These are phyloP conservation scores for Solanum aculeatissimum DNA, from an alignment of 305 asterid genomes.

Conservation along the genomic window DNA sequence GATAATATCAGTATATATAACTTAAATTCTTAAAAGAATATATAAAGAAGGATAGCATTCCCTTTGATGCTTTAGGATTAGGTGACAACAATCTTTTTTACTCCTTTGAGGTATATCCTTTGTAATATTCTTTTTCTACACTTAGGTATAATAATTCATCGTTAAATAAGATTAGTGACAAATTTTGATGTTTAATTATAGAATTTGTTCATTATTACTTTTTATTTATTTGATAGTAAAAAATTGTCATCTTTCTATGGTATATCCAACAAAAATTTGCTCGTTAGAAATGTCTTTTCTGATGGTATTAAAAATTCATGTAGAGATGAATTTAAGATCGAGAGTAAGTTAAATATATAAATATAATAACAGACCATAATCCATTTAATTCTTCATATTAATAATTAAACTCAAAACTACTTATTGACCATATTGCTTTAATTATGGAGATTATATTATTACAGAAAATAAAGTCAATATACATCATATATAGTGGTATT, in stretches of 20 bases:
- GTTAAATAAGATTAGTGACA: background rate
- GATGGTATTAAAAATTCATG: background rate
- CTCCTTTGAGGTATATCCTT: constrained; percentile 1
- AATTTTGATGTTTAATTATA: background rate
- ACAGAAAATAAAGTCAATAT: background rate
- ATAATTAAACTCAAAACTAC: background rate
- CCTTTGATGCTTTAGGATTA: background rate
- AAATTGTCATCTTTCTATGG: background rate
- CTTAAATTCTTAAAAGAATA: background rate
- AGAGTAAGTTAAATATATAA: background rate
- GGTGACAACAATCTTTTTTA: background rate
- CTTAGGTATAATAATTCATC: background rate
- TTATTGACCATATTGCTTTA: background rate
- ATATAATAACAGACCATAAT: background rate
- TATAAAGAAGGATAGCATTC: background rate
- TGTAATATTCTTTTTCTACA: constrained; percentile 6
- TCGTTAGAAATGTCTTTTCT: background rate
- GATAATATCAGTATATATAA: background rate
- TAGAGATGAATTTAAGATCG: background rate
- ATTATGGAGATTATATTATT: background rate
- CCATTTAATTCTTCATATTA: background rate
- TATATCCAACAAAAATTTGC: background rate
- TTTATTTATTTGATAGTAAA: background rate
- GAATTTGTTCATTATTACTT: background rate
- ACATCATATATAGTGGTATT: background rate